A percentile compares a stretch with the other conserved stretches of the same genome.
phyloP scores from a whole-genome alignment of 2,329 filamentous ascomycete species.

The Cercospora janseana region DNA sequence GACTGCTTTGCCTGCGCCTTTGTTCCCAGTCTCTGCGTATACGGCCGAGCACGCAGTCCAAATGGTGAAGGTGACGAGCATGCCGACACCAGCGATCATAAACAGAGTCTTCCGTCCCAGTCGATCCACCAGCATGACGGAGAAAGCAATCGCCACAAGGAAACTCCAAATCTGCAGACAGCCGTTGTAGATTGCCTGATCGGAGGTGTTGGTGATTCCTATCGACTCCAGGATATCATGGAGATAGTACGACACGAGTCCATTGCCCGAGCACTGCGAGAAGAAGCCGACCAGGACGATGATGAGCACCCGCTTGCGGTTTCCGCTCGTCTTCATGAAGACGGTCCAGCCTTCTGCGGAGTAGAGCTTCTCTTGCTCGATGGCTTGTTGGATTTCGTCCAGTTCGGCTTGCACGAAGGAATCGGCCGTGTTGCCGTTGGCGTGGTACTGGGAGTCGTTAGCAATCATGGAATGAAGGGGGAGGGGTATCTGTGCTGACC shows the following conservation, averaged over 20 bases:
- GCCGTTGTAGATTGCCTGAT: conserved; percentile 46
- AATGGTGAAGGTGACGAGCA: conserved; percentile 42
- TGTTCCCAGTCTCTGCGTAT: conserved; percentile 28
- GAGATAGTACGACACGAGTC: conserved; percentile 47
- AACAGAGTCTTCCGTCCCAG: conserved; percentile 40
- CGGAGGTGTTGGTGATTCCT: conserved; percentile 38
- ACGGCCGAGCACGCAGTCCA: conserved; percentile 41
- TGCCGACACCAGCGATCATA: conserved; percentile 40
- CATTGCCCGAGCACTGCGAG: conserved; percentile 59
- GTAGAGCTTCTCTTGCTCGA: conserved; percentile 50
- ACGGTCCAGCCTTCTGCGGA: conserved; percentile 48
- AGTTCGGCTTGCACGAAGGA: conserved; percentile 51
- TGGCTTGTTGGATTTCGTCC: conserved; percentile 51
- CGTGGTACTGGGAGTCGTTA: too few relatives aligned
- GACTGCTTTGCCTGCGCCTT: conserved; percentile 33
- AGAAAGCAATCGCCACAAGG: conserved; percentile 52
- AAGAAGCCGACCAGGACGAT: conserved; percentile 56
- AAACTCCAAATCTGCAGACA: conserved; percentile 61
- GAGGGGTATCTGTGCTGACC: too few relatives aligned
- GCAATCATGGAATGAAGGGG: too few relatives aligned
- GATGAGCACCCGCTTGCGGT: conserved; percentile 55
- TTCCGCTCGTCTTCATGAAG: conserved; percentile 52
- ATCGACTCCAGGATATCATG: conserved; percentile 37
- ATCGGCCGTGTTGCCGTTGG: conserved; percentile 47
- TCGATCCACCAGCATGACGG: conserved; percentile 39